Conservation (phyloP, 2,329 filamentous ascomycete species). For the Alternaria sp. region DNA sequence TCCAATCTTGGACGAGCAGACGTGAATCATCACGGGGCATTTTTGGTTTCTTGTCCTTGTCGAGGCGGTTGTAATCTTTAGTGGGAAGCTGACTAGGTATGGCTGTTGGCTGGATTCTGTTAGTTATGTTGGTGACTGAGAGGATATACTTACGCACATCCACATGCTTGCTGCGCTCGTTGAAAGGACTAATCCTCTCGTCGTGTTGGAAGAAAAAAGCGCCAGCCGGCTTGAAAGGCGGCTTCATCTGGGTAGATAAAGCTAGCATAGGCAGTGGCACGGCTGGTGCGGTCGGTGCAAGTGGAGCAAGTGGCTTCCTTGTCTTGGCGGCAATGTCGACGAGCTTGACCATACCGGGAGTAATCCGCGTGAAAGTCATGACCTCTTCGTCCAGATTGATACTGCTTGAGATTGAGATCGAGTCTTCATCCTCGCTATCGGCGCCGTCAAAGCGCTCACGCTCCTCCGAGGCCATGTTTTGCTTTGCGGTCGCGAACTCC, state of each 20-base stretch:
- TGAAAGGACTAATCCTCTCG: slow-evolving; percentile 7
- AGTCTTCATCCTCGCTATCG: slow-evolving; percentile 20
- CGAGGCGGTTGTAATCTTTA: slow-evolving; percentile 3
- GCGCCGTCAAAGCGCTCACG: neutral
- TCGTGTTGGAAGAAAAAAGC: slow-evolving; percentile 7
- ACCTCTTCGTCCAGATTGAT: slow-evolving; percentile 30
- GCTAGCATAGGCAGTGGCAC: neutral
- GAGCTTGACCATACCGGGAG: slow-evolving; percentile 31
- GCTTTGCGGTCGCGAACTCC: slow-evolving; percentile 5
- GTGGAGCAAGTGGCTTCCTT: slow-evolving; percentile 7
- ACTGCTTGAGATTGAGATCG: slow-evolving; percentile 23
- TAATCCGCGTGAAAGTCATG: slow-evolving; percentile 21
- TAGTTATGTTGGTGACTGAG: neutral
- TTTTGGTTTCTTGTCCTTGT: slow-evolving; percentile 19
- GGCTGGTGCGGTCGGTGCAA: neutral
- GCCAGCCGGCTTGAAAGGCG: neutral
- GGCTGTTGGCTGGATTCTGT: slow-evolving; percentile 5
- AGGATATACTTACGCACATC: slow-evolving; percentile 9
- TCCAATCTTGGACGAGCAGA: slow-evolving; percentile 28
- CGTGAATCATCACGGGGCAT: slow-evolving; percentile 22
- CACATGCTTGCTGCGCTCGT: slow-evolving; percentile 5
- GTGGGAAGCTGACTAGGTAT: neutral
- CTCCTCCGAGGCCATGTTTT: neutral
- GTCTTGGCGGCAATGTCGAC: slow-evolving; percentile 30
- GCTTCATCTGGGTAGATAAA: neutral